Evolutionary conservation across 306 rosid species (phyloP).

Genomic region (Prunus padus): DNA sequence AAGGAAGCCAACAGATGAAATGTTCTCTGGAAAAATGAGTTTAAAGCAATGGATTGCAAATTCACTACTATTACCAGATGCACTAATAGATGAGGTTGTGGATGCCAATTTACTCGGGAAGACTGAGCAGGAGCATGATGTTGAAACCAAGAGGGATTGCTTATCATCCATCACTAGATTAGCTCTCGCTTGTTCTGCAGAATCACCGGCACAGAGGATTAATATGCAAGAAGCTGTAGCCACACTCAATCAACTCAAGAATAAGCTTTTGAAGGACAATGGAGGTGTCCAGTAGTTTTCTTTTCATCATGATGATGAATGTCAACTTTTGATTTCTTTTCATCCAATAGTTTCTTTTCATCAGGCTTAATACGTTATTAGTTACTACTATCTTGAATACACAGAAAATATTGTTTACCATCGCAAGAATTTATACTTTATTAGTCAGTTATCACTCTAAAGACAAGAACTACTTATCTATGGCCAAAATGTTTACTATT

Average conservation of each 20-base stretch:
- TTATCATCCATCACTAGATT: slow-evolving; percentile 1
- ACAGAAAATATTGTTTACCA: no score
- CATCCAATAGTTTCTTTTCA: no score
- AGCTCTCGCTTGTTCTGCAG: slow-evolving; percentile 13
- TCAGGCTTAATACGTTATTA: no score
- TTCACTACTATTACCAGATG: neutral
- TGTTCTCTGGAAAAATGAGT: slow-evolving; percentile 2
- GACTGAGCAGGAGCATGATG: neutral
- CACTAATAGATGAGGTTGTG: neutral
- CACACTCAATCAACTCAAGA: slow-evolving; percentile 1
- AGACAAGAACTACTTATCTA: no score
- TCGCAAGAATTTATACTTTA: no score
- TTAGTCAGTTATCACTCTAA: no score
- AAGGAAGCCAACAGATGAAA: slow-evolving; percentile 2
- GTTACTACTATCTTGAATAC: no score
- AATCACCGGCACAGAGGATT: neutral
- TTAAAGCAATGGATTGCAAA: slow-evolving; percentile 3
- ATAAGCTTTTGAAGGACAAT: neutral
- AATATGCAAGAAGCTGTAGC: neutral
- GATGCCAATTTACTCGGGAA: neutral
- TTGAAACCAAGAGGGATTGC: neutral
- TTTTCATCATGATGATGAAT: neutral
- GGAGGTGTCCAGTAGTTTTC: neutral
- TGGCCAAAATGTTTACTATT: no score
- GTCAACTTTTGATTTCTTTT: no score